These are phyloP conservation scores for Hamamelis virginiana DNA, from an alignment of 164 flowering plant genomes.

Conservation along the genomic window DNA sequence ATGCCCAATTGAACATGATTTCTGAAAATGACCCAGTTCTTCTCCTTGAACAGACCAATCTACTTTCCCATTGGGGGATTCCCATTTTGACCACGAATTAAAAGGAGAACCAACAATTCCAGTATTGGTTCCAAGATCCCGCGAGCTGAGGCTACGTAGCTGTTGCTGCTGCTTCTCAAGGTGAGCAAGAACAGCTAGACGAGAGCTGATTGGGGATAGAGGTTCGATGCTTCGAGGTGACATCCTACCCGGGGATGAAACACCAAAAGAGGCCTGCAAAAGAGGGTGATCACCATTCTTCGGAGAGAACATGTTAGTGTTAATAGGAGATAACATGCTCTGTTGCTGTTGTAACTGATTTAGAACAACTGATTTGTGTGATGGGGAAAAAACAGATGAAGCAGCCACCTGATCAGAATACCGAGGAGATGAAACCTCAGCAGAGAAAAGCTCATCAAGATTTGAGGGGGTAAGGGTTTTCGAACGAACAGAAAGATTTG, in stretches of 20 bases:
- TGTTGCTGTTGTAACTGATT: constrained; percentile 19
- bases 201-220: constrained; percentile 31
- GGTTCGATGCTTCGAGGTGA: constrained; percentile 10
- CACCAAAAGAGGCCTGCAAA: constrained; percentile 8
- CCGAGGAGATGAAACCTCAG: constrained; percentile 17
- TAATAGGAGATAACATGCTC: constrained; percentile 21
- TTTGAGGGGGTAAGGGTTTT: constrained; percentile 18
- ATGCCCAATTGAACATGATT: constrained; percentile 22
- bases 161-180: constrained; percentile 33
- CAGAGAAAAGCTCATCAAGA: constrained; percentile 21
- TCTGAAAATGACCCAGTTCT: constrained; percentile 12
- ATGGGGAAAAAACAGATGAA: constrained; percentile 17
- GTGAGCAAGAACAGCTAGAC: constrained; percentile 27
- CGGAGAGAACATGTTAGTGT: constrained; percentile 9
- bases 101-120: constrained; percentile 23
- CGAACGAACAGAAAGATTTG: constrained; percentile 9
- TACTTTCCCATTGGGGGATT: constrained; percentile 30
- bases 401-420: constrained; percentile 16
- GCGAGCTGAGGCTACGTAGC: constrained; percentile 25
- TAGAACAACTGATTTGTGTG: constrained; percentile 12
- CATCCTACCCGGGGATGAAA: constrained; percentile 9
- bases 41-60: constrained; percentile 38
- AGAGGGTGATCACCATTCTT: constrained; percentile 8
- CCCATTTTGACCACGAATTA: constrained; percentile 35
- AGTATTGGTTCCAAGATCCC: constrained; percentile 25